Evolutionary conservation across 2,329 filamentous ascomycete species (phyloP).

Genomic region (Botrytis elliptica): DNA sequence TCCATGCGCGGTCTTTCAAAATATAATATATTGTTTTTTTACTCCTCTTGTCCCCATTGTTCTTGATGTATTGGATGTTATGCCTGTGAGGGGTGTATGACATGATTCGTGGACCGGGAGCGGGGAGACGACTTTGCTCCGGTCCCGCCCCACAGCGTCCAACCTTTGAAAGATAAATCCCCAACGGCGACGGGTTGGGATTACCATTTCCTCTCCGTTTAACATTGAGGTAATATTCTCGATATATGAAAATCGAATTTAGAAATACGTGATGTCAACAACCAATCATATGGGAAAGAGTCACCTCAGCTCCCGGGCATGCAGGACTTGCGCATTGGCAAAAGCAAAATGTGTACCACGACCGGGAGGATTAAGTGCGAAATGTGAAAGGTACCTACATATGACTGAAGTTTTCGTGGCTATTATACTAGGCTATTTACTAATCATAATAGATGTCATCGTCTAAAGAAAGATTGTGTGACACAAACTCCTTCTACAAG

Average conservation of each 20-base stretch:
- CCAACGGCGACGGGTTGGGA: constrained; percentile 15
- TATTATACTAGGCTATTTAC: not conserved
- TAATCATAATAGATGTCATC: constrained; percentile 11
- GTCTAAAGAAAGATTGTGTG: constrained; percentile 16
- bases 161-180: not conserved
- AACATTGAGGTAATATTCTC: not conserved
- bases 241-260: not conserved
- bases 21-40: not conserved
- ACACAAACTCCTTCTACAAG: not conserved
- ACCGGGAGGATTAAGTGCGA: not conserved
- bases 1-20: not conserved
- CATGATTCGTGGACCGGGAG: constrained; percentile 2
- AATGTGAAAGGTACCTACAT: constrained; percentile 18
- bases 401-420: not conserved
- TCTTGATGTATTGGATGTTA: not conserved
- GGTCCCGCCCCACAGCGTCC: not conserved
- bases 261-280: constrained; percentile 3
- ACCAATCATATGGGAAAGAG: not conserved
- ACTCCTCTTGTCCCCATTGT: not conserved
- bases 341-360: constrained; percentile 16
- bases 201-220: not conserved
- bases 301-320: constrained; percentile 9
- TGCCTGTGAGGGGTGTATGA: not conserved
- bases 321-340: constrained; percentile 19
- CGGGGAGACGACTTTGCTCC: not conserved